phyloP scores from a whole-genome alignment of 1,284 basidiomycete genomes.

The Caloboletus inedulis region DNA sequence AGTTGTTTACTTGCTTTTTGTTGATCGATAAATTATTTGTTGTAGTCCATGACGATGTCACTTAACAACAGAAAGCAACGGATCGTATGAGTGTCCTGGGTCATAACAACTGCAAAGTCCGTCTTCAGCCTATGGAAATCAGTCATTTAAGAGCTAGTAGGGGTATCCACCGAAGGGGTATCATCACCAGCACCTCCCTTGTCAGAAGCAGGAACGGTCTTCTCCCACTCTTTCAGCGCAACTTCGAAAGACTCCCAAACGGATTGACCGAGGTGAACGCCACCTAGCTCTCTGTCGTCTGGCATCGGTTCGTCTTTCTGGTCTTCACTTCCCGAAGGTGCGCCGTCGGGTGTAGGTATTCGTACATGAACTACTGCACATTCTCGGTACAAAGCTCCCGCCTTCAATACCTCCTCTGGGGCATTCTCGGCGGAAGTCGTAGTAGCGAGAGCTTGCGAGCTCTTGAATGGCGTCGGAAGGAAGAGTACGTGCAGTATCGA shows the following conservation, averaged over 20 bases:
- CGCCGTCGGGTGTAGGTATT: slow-evolving; percentile 38
- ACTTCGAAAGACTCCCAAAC: slow-evolving; percentile 74
- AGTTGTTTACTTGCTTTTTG: neutral
- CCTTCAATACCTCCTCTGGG: slow-evolving; percentile 61
- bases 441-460: slow-evolving; percentile 16
- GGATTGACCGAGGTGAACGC: slow-evolving; percentile 58
- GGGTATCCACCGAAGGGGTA: slow-evolving; percentile 24
- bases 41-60: slow-evolving; percentile 6
- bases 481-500: slow-evolving; percentile 68
- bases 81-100: neutral
- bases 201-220: slow-evolving; percentile 32
- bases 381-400: slow-evolving; percentile 72
- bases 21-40: slow-evolving; percentile 30
- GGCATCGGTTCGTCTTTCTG: slow-evolving; percentile 33
- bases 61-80: slow-evolving; percentile 6
- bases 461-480: slow-evolving; percentile 71
- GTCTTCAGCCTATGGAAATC: neutral
- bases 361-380: slow-evolving; percentile 57
- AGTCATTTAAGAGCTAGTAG: slow-evolving; percentile 12
- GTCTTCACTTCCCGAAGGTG: slow-evolving; percentile 11
- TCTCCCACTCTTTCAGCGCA: slow-evolving; percentile 62
- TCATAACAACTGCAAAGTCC: neutral
- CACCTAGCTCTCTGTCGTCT: slow-evolving; percentile 67
- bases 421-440: neutral
- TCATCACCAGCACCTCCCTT: slow-evolving; percentile 22